phyloP scores from a whole-genome alignment of 2,329 filamentous ascomycete species.

The Fusarium sp. region DNA sequence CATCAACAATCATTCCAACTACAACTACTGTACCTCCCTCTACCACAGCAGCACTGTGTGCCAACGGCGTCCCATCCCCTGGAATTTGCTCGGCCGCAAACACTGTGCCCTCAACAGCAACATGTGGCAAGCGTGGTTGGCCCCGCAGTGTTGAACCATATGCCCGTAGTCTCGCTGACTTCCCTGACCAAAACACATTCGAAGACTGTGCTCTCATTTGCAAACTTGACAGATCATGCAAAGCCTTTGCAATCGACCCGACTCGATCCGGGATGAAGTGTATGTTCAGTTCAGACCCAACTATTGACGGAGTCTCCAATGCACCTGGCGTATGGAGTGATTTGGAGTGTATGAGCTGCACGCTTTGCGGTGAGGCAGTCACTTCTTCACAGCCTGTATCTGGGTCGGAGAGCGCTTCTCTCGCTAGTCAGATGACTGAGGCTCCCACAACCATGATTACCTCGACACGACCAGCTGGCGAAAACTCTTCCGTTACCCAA shows the following conservation, averaged over 20 bases:
- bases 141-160: slow-evolving; percentile 12
- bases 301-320: neutral
- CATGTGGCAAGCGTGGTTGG: slow-evolving; percentile 20
- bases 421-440: slow-evolving; percentile 1
- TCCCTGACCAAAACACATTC: slow-evolving; percentile 10
- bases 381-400: neutral
- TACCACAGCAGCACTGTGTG: neutral
- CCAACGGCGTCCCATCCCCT: slow-evolving; percentile 24
- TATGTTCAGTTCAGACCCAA: slow-evolving; percentile 13
- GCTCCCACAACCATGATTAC: slow-evolving; percentile 23
- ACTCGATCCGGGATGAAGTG: slow-evolving; percentile 2
- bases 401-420: neutral
- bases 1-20: neutral
- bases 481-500: neutral
- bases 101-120: slow-evolving; percentile 3
- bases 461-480: slow-evolving; percentile 7
- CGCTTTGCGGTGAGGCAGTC: slow-evolving; percentile 5
- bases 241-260: slow-evolving; percentile 26
- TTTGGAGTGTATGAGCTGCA: slow-evolving; percentile 23
- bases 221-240: slow-evolving; percentile 9
- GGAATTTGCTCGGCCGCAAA: slow-evolving; percentile 12
- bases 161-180: neutral
- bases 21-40: slow-evolving; percentile 1
- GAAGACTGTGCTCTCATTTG: slow-evolving; percentile 37
- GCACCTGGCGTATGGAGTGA: slow-evolving; percentile 17